Evolutionary conservation across 202 grass and related monocot species (phyloP), one percentile per base, ranked within the genome.

Genomic region (Musa balbisiana): DNA sequence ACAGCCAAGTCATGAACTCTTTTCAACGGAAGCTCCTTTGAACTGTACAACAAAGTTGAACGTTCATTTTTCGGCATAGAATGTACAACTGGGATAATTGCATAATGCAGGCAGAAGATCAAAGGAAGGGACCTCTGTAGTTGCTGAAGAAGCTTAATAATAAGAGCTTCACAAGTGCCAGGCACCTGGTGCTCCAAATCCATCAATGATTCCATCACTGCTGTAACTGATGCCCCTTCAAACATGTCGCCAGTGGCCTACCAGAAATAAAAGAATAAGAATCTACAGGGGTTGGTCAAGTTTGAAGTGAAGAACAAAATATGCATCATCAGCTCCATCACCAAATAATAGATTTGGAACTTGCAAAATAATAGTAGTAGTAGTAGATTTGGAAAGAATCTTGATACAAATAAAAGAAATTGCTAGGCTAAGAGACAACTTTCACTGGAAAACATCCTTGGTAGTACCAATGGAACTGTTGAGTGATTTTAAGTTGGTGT

Each of bases 151-250:
- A 92, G 72, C 82, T 87, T 92, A 55, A 71, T 76, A 62, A 92
- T 67, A 26, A 99, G 53, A 59, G 84, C 74, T 80, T 92, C 95
- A 13, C 83, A 99, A 51, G 91, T 95, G 80, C 95, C 95, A 75
- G 95, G 91, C 27, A 90, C 53, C 29, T 92, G 85, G 59, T 92
- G 81, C 75, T 99, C 95, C 58, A 99, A 67, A 79, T 92, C 87
- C 91, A 85, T 92, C 87, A 99, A 72, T 29, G 95, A 99, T 74
- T 88, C 79, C 15, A 87, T 68, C 65, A 95, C 84, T 83, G 87
- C 68, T 78, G 79, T 77, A 80, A 86, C 77, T 62, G 69, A 63
- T 22, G 76, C 83, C 12, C 65, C 75, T 64, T 90, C 85, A 81
- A 87, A 95, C 83, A 88, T 90, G 80, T 84, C 85, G 8, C 87